Conservation (phyloP, 306 rosid species). For the Biancaea sappan region DNA sequence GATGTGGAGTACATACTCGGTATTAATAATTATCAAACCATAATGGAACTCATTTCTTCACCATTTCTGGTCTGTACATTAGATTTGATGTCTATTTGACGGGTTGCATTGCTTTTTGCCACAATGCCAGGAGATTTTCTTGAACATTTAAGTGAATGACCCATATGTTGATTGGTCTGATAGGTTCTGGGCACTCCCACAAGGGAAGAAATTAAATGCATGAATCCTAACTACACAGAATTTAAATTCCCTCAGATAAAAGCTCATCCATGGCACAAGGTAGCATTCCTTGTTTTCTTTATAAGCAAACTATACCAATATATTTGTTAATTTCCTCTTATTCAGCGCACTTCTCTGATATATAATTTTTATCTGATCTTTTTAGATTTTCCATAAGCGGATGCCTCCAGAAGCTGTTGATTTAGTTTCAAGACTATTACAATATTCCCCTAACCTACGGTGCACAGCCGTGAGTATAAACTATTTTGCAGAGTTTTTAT, state of each 20-base stretch:
- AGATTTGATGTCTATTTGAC: neutral
- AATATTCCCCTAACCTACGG: conserved; percentile 91
- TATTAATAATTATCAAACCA: neutral
- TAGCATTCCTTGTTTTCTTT: conserved; percentile 33
- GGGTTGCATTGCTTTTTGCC: neutral
- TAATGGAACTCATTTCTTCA: neutral
- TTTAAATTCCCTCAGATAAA: conserved; percentile 97
- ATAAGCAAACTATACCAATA: neutral
- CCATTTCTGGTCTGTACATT: neutral
- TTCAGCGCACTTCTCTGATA: conserved; percentile 21
- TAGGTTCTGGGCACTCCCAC: conserved; percentile 98
- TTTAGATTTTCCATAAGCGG: conserved; percentile 90
- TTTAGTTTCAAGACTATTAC: conserved; percentile 90
- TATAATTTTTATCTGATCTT: conserved; percentile 11
- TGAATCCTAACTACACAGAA: conserved; percentile 98
- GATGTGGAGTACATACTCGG: neutral
- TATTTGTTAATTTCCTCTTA: conserved; percentile 5
- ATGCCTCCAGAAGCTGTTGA: conserved; percentile 99
- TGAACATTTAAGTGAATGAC: conserved; percentile 17
- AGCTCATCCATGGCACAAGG: conserved; percentile 99
- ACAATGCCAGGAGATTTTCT: neutral
- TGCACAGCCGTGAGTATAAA: conserved; percentile 86
- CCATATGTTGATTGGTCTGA: conserved; percentile 32
- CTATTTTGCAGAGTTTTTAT: neutral
- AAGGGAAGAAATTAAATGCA: conserved; percentile 98